These are phyloP conservation scores for Fomitiporia mediterranea DNA, from an alignment of 1,284 basidiomycete genomes.

Conservation along the genomic window DNA sequence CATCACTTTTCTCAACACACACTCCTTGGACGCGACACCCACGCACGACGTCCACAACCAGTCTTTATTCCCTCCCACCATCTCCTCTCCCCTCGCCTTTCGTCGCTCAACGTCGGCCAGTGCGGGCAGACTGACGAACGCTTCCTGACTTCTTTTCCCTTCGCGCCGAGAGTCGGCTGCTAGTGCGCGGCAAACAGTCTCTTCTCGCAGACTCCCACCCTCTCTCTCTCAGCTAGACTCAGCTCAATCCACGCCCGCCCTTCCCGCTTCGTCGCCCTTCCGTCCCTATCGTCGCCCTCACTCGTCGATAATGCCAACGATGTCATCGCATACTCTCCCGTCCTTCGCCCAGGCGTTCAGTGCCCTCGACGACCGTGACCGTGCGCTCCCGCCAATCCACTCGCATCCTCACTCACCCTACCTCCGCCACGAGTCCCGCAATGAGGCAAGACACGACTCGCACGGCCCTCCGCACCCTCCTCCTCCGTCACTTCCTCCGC, in stretches of 20 bases:
- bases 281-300: background rate
- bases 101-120: background rate
- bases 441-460: background rate
- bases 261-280: background rate
- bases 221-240: background rate
- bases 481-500: conserved; percentile 2
- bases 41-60: no score
- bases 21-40: no score
- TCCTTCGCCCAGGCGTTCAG: conserved; percentile 22
- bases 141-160: background rate
- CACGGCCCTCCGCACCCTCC: background rate
- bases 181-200: background rate
- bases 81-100: background rate
- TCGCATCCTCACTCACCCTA: background rate
- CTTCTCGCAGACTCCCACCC: background rate
- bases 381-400: conserved; percentile 1
- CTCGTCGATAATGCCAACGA: background rate
- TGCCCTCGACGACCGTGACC: conserved; percentile 12
- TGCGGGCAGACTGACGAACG: background rate
- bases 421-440: background rate
- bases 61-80: background rate
- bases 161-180: background rate
- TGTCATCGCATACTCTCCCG: conserved; percentile 16
- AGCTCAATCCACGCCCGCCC: no score
- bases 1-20: no score